Conservation (phyloP, 2,329 filamentous ascomycete genomes). For the Bipolaris gigantea region DNA sequence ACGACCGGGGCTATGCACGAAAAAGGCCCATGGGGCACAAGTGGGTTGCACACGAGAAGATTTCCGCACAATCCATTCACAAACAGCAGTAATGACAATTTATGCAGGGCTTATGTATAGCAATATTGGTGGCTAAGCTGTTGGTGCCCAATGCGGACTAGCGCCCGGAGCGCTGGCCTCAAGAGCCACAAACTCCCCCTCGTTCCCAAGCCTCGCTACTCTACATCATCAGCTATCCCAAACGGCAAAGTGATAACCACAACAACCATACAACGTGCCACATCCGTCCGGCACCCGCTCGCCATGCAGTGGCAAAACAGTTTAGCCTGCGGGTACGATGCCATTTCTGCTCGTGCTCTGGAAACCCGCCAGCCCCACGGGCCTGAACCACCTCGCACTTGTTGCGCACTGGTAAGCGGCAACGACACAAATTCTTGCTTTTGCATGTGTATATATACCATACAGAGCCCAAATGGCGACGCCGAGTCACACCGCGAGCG, state of each 20-base stretch:
- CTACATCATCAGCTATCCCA: conserved; percentile 17
- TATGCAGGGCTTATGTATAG: conserved; percentile 44
- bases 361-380: too few relatives aligned
- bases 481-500: conserved; percentile 1
- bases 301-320: conserved; percentile 2
- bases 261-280: conserved; percentile 1
- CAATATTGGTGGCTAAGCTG: conserved; percentile 44
- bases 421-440: not conserved
- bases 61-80: conserved; percentile 17
- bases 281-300: not conserved
- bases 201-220: conserved; percentile 2
- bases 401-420: conserved; percentile 15
- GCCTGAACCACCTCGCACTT: conserved; percentile 1
- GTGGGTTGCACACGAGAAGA: conserved; percentile 19
- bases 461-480: not conserved
- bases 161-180: conserved; percentile 11
- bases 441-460: conserved; percentile 12
- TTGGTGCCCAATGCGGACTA: conserved; percentile 22
- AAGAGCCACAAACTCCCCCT: conserved; percentile 1
- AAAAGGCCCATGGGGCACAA: conserved; percentile 13
- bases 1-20: conserved; percentile 15
- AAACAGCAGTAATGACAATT: conserved; percentile 30
- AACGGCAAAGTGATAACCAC: conserved; percentile 8
- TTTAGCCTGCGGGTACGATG: conserved; percentile 19
- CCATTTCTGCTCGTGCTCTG: not conserved